Evolutionary conservation across 768 basidiomycete genomes (phyloP), one percentile per base, ranked within the genome.

Genomic region (Collybia nuda): DNA sequence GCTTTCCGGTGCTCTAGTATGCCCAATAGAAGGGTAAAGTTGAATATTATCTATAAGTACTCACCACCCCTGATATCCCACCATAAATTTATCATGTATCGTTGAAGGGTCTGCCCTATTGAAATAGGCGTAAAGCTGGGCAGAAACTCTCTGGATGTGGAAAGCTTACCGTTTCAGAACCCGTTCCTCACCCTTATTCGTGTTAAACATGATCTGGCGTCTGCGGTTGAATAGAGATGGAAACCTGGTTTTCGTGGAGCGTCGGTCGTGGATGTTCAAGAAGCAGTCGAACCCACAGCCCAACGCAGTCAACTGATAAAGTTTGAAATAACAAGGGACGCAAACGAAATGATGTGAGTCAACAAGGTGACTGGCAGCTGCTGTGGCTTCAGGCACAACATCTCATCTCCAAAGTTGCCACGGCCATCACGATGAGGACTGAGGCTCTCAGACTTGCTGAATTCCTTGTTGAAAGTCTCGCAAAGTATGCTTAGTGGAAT

Each of bases 21-120:
- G 12, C 32, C 32, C 12, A 24, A 4, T 7, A 7, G 7, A 3
- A 26, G 24, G 24, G n/a, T n/a, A 26, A 26, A 26, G 24, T 7
- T 26, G 24, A 26, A 26, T 7, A 26, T 26, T 26, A 26, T 26
- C 24, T 26, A n/a, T n/a, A 8, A 23, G 38, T 26, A 57, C 81
- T 50, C 47, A 89, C 90, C 90, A 93, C 64, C 90, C 91, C 68
- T 93, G 91, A 64, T 93, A 93, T 29, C 90, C 90, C 0, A 92
- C 87, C 24, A 93, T 67, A 57, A 91, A 82, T 62, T 93, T 93
- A 69, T 90, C 81, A 50, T 90, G 87, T 41, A 93, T 90, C 8
- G 88, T 90, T 5, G 77, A 77, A 21, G 90, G 81, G 61, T 88
- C 77, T 8, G 86, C 85, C 55, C 87, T 76, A 26, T 29, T 7